Percentiles rank a stretch among this genome's conserved stretches.
Conservation (phyloP, 2,329 filamentous ascomycete genomes). For the Myrmaecium sp. region DNA sequence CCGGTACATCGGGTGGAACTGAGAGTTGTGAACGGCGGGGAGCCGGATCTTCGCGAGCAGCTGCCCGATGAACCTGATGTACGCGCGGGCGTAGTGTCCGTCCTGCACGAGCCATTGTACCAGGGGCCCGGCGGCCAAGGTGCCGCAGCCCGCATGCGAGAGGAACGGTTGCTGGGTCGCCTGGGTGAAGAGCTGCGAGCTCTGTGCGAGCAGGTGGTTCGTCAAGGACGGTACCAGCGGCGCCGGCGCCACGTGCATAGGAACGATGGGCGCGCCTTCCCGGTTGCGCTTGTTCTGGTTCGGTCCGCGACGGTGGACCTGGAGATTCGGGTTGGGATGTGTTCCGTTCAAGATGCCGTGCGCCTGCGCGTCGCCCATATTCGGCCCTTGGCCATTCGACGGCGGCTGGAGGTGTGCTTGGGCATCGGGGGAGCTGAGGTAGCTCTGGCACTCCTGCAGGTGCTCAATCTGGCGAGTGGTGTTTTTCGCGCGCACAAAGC, state of each 20-base stretch:
- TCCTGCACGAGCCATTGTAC: slow-evolving; percentile 57
- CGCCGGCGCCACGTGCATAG: slow-evolving; percentile 10
- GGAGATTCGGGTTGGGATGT: slow-evolving; percentile 31
- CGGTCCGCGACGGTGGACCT: slow-evolving; percentile 26
- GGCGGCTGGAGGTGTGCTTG: slow-evolving; percentile 14
- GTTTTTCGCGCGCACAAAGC: slow-evolving; percentile 33
- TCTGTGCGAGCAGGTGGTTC: slow-evolving; percentile 35
- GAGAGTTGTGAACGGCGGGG: slow-evolving; percentile 26
- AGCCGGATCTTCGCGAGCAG: slow-evolving; percentile 45
- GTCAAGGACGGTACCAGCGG: slow-evolving; percentile 34
- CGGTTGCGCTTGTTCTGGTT: slow-evolving; percentile 20
- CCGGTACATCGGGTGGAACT: slow-evolving; percentile 34
- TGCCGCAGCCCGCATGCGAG: slow-evolving; percentile 44
- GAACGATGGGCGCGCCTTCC: slow-evolving; percentile 20
- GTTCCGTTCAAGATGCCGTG: slow-evolving; percentile 27
- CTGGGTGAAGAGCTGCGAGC: slow-evolving; percentile 28
- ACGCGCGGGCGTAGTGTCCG: slow-evolving; percentile 52
- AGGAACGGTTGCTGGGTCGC: slow-evolving; percentile 55
- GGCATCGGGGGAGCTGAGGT: slow-evolving; percentile 27
- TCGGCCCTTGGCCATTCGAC: slow-evolving; percentile 5
- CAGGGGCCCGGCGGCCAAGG: slow-evolving; percentile 37
- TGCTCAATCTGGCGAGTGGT: slow-evolving; percentile 34
- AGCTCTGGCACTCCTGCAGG: slow-evolving; percentile 27
- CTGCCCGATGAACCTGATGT: slow-evolving; percentile 49
- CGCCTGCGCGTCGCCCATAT: slow-evolving; percentile 5